phyloP scores from a whole-genome alignment of 345 rosid species.

The Cardamine chenopodiifolia region DNA sequence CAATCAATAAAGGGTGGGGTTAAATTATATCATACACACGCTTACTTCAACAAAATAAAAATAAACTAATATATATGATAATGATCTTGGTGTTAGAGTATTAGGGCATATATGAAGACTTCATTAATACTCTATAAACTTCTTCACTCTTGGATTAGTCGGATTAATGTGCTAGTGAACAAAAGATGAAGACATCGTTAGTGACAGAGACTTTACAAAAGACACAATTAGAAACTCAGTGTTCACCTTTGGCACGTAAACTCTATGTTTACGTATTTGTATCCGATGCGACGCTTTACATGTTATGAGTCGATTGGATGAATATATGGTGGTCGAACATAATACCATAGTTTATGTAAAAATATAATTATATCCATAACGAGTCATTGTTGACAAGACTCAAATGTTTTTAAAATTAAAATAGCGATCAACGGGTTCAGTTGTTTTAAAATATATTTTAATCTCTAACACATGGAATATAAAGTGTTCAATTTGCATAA shows the following conservation, averaged over 20 bases:
- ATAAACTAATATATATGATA: background rate
- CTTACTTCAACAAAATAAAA: background rate
- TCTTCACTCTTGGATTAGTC: too few relatives aligned
- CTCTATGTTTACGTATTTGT: constrained; percentile 19
- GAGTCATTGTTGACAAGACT: background rate
- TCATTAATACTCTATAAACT: too few relatives aligned
- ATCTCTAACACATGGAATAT: background rate
- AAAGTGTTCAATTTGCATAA: background rate
- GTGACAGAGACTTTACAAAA: background rate
- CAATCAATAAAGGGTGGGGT: constrained; percentile 31
- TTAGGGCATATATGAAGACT: too few relatives aligned
- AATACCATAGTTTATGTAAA: background rate
- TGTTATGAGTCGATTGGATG: background rate
- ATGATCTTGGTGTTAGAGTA: too few relatives aligned
- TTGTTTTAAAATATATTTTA: background rate
- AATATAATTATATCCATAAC: background rate
- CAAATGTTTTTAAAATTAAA: background rate
- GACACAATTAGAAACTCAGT: constrained; percentile 2
- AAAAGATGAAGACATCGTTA: background rate
- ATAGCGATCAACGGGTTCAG: background rate
- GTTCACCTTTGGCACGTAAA: constrained; percentile 22
- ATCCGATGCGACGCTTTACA: constrained; percentile 6
- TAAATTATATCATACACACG: background rate
- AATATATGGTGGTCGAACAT: background rate
- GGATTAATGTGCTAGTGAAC: background rate